Conservation (phyloP, 2,329 filamentous ascomycete species). For the Colletotrichum sp. region DNA sequence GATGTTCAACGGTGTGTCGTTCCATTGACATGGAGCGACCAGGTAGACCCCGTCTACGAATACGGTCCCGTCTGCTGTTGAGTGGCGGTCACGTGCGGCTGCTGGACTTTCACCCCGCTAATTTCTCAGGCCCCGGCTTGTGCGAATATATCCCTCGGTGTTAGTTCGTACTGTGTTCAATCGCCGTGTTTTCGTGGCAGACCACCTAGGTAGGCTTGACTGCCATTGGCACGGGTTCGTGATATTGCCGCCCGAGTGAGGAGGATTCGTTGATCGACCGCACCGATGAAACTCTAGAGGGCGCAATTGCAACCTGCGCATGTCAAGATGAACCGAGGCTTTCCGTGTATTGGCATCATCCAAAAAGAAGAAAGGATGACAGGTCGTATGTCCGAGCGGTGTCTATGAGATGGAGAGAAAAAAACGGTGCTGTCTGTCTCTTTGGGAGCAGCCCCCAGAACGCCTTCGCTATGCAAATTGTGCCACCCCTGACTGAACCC, state of each 20-base stretch:
- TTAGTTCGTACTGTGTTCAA: background rate
- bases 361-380: background rate
- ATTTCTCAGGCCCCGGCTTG: background rate
- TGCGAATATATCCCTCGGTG: background rate
- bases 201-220: background rate
- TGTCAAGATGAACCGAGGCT: background rate
- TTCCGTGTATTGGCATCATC: background rate
- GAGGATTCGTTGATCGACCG: background rate
- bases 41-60: background rate
- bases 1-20: background rate
- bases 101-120: background rate
- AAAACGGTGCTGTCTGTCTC: background rate
- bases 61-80: background rate
- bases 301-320: background rate
- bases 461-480: constrained; percentile 3
- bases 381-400: background rate
- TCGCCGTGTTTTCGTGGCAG: background rate
- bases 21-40: background rate
- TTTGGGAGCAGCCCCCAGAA: background rate
- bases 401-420: background rate
- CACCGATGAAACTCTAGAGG: background rate
- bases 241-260: background rate
- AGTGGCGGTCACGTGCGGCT: background rate
- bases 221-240: background rate
- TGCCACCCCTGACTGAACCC: background rate